Evolutionary conservation across 139 green algal genomes (phyloP), one percentile per base, ranked within the genome.

Genomic region (Coelastrella sp.): DNA sequence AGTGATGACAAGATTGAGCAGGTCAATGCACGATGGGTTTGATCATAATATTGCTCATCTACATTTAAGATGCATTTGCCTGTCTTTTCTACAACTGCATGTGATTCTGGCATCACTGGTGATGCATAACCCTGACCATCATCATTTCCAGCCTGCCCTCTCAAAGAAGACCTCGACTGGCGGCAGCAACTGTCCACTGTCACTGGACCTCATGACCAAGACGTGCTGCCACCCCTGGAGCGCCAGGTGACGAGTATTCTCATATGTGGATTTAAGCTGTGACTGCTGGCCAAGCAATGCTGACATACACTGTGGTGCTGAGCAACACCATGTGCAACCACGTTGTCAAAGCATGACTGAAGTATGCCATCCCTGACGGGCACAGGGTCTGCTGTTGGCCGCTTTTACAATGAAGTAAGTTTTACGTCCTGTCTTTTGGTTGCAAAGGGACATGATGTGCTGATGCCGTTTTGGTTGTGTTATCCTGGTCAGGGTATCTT

Each of bases 101-200:
- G n/a, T n/a, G n/a, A n/a, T n/a, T n/a, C n/a, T n/a, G n/a, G n/a
- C n/a, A n/a, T n/a, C n/a, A 23, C 45, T 57, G 11, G 45, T 57
- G 45, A 57, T 13, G 15, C 45, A 57, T 2, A 57, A 57, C 1
- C 45, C 11, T 2, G n/a, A 57, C 1, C 11, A 2, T 0, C 15
- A 13, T 57, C 45, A 34, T 15, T 2, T 84, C 37, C 90, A 82
- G 93, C 90, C 0, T 88, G 87, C 17, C 93, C 91, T 0, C 48
- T 95, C 25, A 76, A 79, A 19, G 93, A 97, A 76, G 94, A 97
- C 64, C 25, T 91, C 32, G 82, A 80, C 0, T 96, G 93, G 93
- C 85, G 93, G 1, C 30, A 45, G 27, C 35, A 17, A 51, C 92
- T 91, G 48, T 59, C 67, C 41, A 62, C 62, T 78, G 91, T 68